A percentile compares a stretch with the other conserved stretches of the same genome.
These are phyloP conservation scores for Phyllosticta ampelicida DNA, from an alignment of 2,329 filamentous ascomycete genomes.

Conservation along the genomic window DNA sequence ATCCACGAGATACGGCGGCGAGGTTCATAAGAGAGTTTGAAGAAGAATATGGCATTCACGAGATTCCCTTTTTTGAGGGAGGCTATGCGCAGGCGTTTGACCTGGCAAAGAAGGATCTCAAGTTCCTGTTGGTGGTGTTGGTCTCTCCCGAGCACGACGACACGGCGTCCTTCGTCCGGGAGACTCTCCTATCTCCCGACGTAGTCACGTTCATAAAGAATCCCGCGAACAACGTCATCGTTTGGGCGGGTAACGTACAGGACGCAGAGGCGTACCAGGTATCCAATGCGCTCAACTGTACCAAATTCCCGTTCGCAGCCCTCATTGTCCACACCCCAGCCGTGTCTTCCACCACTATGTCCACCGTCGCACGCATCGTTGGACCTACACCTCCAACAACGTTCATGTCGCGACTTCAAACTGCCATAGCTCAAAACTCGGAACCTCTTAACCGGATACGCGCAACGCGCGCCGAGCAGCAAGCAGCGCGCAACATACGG, in stretches of 20 bases:
- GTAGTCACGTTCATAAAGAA: slow-evolving; percentile 66
- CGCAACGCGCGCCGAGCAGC: slow-evolving; percentile 66
- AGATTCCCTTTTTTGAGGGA: slow-evolving; percentile 70
- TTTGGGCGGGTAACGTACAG: slow-evolving; percentile 89
- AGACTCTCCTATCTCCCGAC: slow-evolving; percentile 68
- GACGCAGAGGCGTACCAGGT: slow-evolving; percentile 95
- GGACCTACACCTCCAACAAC: slow-evolving; percentile 59
- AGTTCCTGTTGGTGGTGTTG: slow-evolving; percentile 81
- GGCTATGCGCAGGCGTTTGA: slow-evolving; percentile 91
- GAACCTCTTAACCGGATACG: slow-evolving; percentile 64
- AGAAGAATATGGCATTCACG: slow-evolving; percentile 71
- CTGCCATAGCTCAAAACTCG: slow-evolving; percentile 64
- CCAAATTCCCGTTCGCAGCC: slow-evolving; percentile 84
- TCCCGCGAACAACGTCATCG: slow-evolving; percentile 63
- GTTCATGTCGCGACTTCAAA: slow-evolving; percentile 66
- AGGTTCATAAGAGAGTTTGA: slow-evolving; percentile 89
- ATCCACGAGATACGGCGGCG: slow-evolving; percentile 76
- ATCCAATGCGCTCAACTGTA: slow-evolving; percentile 73
- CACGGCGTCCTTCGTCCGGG: slow-evolving; percentile 66
- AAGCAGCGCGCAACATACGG: slow-evolving; percentile 70
- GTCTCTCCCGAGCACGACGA: slow-evolving; percentile 93
- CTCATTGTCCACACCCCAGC: slow-evolving; percentile 80
- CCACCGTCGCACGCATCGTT: slow-evolving; percentile 66
- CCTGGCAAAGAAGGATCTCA: slow-evolving; percentile 77
- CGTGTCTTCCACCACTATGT: slow-evolving; percentile 79